Percentiles rank a stretch among this genome's conserved stretches.
Conservation (phyloP, 352 stramenopile genomes). For the Pythium pyrilobum region DNA sequence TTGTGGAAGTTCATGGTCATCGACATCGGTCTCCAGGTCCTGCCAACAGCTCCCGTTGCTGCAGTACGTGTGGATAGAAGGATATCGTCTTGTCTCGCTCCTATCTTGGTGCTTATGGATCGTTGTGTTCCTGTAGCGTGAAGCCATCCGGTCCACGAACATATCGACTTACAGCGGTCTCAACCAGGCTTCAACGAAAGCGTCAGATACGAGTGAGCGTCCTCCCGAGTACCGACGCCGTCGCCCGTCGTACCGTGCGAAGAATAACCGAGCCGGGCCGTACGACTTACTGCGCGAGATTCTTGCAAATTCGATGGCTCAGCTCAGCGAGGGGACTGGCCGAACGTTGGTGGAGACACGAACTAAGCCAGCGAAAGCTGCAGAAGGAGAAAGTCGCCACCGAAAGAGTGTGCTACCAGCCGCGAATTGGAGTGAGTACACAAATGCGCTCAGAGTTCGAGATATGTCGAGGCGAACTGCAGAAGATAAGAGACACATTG, state of each 20-base stretch:
- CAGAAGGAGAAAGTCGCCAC: not conserved
- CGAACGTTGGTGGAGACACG: slow-evolving; percentile 21
- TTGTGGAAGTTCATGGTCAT: slow-evolving; percentile 75
- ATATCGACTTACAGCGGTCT: no score
- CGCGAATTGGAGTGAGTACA: slow-evolving; percentile 10
- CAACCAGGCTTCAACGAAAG: no score
- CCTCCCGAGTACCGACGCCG: slow-evolving; percentile 6
- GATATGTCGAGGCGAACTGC: slow-evolving; percentile 19
- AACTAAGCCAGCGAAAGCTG: not conserved
- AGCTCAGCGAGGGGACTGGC: slow-evolving; percentile 36
- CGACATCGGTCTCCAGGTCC: slow-evolving; percentile 40
- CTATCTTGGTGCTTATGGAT: no score
- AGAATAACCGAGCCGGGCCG: slow-evolving; percentile 32
- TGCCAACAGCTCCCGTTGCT: not conserved
- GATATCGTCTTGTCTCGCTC: no score
- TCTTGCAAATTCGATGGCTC: slow-evolving; percentile 60
- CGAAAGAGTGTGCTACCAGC: not conserved
- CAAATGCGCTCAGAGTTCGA: slow-evolving; percentile 34
- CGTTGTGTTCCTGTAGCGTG: no score
- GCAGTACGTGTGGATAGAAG: not conserved
- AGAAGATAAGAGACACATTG: not conserved
- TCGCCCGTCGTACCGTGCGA: slow-evolving; percentile 46
- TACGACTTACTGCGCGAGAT: slow-evolving; percentile 47
- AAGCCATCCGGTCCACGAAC: no score
- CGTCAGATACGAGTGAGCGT: no score